Evolutionary conservation across 371 early-diverging fungal genomes (phyloP).

Genomic region (Apophysomyces sp.): DNA sequence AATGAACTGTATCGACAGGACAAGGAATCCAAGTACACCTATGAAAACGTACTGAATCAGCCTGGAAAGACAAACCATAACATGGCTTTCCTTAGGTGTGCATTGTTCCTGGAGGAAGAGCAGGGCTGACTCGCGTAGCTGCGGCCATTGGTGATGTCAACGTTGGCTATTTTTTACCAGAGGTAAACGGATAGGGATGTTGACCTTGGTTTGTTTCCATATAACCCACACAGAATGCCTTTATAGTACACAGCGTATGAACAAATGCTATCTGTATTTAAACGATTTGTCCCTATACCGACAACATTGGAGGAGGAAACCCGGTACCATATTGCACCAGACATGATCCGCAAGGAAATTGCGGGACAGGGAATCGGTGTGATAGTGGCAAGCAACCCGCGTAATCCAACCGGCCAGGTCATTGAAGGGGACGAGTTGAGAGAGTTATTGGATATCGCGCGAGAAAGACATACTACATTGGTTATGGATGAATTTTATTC

Average conservation of each 20-base stretch:
- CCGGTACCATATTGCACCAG: slow-evolving; percentile 40
- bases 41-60: slow-evolving; percentile 33
- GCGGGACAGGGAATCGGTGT: slow-evolving; percentile 44
- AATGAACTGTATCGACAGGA: slow-evolving; percentile 42
- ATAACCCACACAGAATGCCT: too few relatives aligned
- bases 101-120: slow-evolving; percentile 54
- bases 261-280: slow-evolving; percentile 50
- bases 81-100: slow-evolving; percentile 17
- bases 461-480: slow-evolving; percentile 39
- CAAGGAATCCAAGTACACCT: slow-evolving; percentile 43
- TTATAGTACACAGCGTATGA: slow-evolving; percentile 45
- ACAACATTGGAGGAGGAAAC: slow-evolving; percentile 42
- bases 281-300: slow-evolving; percentile 53
- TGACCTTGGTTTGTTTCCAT: background rate
- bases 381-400: slow-evolving; percentile 52
- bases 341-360: slow-evolving; percentile 42
- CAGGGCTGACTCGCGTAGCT: slow-evolving; percentile 52
- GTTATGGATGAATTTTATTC: slow-evolving; percentile 56
- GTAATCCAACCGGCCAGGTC: slow-evolving; percentile 55
- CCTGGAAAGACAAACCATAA: background rate
- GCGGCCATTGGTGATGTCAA: slow-evolving; percentile 48
- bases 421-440: slow-evolving; percentile 41
- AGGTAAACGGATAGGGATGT: slow-evolving; percentile 5
- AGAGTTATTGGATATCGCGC: slow-evolving; percentile 34
- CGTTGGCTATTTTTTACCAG: slow-evolving; percentile 55